A percentile compares a stretch with the other conserved stretches of the same genome.
Conservation (phyloP, 2,329 filamentous ascomycete genomes). For the Talaromyces sp. region DNA sequence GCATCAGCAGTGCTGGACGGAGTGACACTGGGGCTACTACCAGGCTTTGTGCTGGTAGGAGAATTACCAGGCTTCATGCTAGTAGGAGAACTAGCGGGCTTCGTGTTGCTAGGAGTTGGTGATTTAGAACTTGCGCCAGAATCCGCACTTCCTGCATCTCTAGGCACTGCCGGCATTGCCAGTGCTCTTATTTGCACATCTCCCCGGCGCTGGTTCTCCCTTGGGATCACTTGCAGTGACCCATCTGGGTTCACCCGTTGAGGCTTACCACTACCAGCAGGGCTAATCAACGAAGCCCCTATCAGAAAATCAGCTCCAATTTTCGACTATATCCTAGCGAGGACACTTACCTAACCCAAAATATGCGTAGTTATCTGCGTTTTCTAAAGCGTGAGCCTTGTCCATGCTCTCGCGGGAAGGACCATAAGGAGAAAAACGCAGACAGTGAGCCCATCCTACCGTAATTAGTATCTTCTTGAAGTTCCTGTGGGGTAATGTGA, state of each 20-base stretch:
- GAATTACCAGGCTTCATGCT: not conserved
- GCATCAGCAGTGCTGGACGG: not conserved
- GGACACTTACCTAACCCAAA: not conserved
- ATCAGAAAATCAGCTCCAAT: not conserved
- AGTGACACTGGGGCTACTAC: not conserved
- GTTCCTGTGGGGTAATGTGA: not conserved
- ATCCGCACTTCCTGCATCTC: not conserved
- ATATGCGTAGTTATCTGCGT: not conserved
- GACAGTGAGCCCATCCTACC: not conserved
- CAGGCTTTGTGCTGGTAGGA: not conserved
- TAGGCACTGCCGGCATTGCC: not conserved
- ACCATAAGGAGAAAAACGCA: not conserved
- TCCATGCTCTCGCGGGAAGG: not conserved
- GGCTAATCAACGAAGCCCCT: not conserved
- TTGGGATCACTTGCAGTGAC: not conserved
- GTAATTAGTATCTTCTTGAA: not conserved
- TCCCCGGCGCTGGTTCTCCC: not conserved
- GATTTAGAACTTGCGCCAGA: not conserved
- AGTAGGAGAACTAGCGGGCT: not conserved
- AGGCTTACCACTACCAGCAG: not conserved
- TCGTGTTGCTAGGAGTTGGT: too few species aligned
- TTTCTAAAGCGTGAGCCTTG: not conserved
- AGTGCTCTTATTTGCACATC: not conserved
- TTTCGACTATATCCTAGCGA: not conserved
- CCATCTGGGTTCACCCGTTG: not conserved